These are phyloP conservation scores for Alternaria viburni DNA, from an alignment of 2,329 filamentous ascomycete species.

Conservation along the genomic window DNA sequence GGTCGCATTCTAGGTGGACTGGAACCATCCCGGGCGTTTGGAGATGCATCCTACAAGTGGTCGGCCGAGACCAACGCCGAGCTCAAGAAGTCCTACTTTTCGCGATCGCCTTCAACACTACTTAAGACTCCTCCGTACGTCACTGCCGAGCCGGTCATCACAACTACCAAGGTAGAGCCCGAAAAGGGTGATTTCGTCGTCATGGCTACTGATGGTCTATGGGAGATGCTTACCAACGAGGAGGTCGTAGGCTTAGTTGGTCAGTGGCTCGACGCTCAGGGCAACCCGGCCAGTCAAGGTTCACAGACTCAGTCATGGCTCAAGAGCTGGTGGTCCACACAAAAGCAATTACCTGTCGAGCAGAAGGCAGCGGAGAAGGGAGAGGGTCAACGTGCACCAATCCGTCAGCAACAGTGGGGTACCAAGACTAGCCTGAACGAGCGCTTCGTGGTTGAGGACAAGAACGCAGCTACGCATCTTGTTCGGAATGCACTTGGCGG, in stretches of 20 bases:
- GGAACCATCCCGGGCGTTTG: conserved; percentile 92
- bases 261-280: conserved; percentile 90
- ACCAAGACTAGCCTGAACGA: conserved; percentile 74
- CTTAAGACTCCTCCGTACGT: conserved; percentile 95
- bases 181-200: conserved; percentile 93
- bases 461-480: conserved; percentile 94
- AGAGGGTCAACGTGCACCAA: conserved; percentile 82
- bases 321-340: conserved; percentile 69
- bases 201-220: conserved; percentile 93
- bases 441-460: conserved; percentile 92
- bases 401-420: conserved; percentile 91
- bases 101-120: conserved; percentile 74
- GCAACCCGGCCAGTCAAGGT: conserved; percentile 45
- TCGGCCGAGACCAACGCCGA: conserved; percentile 81
- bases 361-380: conserved; percentile 57
- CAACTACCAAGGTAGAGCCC: conserved; percentile 88
- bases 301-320: conserved; percentile 66
- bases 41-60: conserved; percentile 98
- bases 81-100: conserved; percentile 86
- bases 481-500: conserved; percentile 94
- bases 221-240: conserved; percentile 99
- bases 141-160: conserved; percentile 93
- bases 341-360: conserved; percentile 76
- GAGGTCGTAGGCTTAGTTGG: conserved; percentile 96
- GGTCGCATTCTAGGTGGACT: conserved; percentile 90